Evolutionary conservation across 1,284 basidiomycete species (phyloP).

Genomic region (Ustilago sp.): DNA sequence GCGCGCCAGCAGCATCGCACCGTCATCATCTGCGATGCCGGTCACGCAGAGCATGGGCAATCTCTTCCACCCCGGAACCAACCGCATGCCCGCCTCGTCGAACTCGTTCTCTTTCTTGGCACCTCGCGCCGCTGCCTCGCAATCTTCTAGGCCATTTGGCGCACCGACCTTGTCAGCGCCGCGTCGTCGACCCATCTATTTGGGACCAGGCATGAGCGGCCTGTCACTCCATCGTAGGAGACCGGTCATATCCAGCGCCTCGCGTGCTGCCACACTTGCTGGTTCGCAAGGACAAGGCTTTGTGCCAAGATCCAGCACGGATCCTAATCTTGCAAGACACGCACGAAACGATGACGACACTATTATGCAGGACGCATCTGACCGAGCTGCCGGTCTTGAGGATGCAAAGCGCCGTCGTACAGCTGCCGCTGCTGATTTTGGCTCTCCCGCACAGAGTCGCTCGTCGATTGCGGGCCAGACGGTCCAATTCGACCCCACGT

Average conservation of each 20-base stretch:
- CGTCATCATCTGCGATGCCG: conserved; percentile 20
- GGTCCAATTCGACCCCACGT: conserved; percentile 37
- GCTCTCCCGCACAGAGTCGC: conserved; percentile 1
- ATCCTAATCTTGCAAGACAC: conserved; percentile 33
- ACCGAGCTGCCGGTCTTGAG: conserved; percentile 22
- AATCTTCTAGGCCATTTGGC: conserved; percentile 5
- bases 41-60: conserved; percentile 34
- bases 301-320: conserved; percentile 42
- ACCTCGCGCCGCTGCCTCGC: conserved; percentile 31
- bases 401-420: conserved; percentile 48
- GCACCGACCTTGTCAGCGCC: conserved; percentile 9
- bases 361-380: conserved; percentile 12
- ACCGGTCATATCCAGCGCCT: conserved; percentile 36
- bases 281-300: conserved; percentile 13
- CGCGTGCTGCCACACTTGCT: conserved; percentile 26
- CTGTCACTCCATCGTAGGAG: conserved; percentile 44
- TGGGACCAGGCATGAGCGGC: conserved; percentile 51
- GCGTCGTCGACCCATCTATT: conserved; percentile 43
- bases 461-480: conserved; percentile 9
- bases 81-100: conserved; percentile 30
- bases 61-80: conserved; percentile 46
- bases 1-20: conserved; percentile 44
- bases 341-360: conserved; percentile 16
- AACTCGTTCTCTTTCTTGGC: conserved; percentile 47
- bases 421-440: not conserved